Base-by-base conservation (phyloP, 306 rosid genomes). In the Quercus dentata region DNA sequence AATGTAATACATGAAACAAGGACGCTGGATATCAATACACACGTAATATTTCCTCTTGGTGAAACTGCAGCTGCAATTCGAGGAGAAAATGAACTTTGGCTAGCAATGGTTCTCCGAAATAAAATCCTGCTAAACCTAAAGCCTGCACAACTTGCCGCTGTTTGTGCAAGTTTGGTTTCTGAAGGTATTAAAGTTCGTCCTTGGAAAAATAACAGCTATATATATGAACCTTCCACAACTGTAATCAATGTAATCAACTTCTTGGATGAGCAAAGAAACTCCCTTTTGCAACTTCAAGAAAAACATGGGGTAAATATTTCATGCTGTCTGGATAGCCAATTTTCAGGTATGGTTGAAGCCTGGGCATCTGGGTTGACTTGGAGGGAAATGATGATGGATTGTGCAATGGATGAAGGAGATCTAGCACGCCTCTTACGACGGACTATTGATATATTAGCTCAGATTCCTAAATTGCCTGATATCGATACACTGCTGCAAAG, bases 351-450 rank as follows among this genome's bases (percentile, higher is more conserved):
- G 99, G 98, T 92, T 73, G 99, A 95, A 77, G 99, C 99, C 11
- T 95, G 99, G 99, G 99, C 97, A 74, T 95, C 97, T 75, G 98
- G 99, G 80, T 80, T 92, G 79, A 92, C 96, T 14, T 95, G 99
- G 99, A 90, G 87, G 78, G 99, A 95, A 75, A 86, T 95, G 59
- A 95, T 95, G 99, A 92, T 91, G 99, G 99, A 95, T 21, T 92
- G 99, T 79, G 99, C 99, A 2, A 92, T 95, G 98, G 99, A 95
- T 51, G 98, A 95, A 67, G 99, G 99, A 5, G 99, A 95, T 83
- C 85, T 95, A 35, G 97, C 99, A 44, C 97, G 99, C 15, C 99
- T 95, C 78, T 86, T 95, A 31, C 86, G 99, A 46, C 82, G 97
- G 55, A 92, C 97, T 15, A 91, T 92, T 33, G 99, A 95, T 86